phyloP scores from a whole-genome alignment of 1,284 basidiomycete genomes.

The Psilocybe mexicana region DNA sequence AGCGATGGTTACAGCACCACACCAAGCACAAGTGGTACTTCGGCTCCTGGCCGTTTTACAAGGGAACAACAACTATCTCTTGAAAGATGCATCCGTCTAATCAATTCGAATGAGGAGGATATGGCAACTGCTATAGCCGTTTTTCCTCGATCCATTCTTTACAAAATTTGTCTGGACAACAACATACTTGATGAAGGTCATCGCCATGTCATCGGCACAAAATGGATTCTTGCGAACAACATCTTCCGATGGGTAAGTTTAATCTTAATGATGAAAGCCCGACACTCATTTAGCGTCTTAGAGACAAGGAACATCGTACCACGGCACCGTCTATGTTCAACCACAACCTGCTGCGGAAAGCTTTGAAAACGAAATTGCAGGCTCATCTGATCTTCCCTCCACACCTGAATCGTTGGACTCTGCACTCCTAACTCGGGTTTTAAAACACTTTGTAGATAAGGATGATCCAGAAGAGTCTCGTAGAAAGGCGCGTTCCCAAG shows the following conservation, averaged over 20 bases:
- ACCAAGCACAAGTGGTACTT: background rate
- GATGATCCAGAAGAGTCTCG: conserved; percentile 1
- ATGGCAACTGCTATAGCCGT: conserved; percentile 13
- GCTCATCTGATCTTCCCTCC: too few relatives aligned
- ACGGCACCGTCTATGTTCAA: background rate
- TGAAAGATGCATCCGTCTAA: conserved; percentile 11
- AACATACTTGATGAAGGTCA: conserved; percentile 8
- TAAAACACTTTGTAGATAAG: conserved; percentile 5
- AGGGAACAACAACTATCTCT: background rate
- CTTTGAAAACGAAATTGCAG: background rate
- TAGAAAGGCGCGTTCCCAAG: background rate
- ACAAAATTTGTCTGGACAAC: conserved; percentile 21
- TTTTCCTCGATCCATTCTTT: conserved; percentile 17
- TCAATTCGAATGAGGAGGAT: conserved; percentile 2
- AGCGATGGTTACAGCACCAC: conserved; percentile 17
- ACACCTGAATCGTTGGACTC: background rate
- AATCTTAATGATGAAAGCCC: background rate
- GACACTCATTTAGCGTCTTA: background rate
- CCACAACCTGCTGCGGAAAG: background rate
- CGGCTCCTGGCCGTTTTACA: background rate
- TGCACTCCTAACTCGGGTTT: background rate
- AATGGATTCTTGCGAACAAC: conserved; percentile 20
- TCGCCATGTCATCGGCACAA: conserved; percentile 16
- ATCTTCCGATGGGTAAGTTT: conserved; percentile 21
- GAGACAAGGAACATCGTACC: background rate